A percentile compares a stretch with the other conserved stretches of the same genome.
Conservation (phyloP, 169 alveolate genomes). For the Plasmodium adleri region DNA sequence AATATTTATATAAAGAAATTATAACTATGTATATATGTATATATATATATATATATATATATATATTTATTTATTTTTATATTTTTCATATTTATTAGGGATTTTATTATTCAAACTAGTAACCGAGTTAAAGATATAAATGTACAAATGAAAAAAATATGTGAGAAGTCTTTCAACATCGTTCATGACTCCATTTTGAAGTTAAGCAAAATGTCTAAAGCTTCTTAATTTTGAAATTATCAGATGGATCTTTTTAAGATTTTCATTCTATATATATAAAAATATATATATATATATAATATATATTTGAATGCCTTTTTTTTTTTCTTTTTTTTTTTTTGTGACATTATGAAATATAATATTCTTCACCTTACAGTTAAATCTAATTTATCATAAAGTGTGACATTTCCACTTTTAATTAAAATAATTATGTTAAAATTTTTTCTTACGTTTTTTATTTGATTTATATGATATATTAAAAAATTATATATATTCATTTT, state of each 20-base stretch:
- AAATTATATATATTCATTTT: too few relatives aligned
- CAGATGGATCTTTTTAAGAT: neutral
- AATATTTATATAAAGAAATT: too few relatives aligned
- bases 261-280: neutral
- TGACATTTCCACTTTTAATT: too few relatives aligned
- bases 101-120: slow-evolving; percentile 57
- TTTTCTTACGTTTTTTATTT: too few relatives aligned
- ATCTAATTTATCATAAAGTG: too few relatives aligned
- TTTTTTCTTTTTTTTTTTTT: slow-evolving; percentile 6
- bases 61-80: neutral
- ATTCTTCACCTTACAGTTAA: too few relatives aligned
- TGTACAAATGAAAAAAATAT: slow-evolving; percentile 65
- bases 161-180: slow-evolving; percentile 56
- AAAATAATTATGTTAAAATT: too few relatives aligned
- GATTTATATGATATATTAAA: too few relatives aligned
- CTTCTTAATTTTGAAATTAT: slow-evolving; percentile 7
- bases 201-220: slow-evolving; percentile 51
- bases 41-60: too few relatives aligned
- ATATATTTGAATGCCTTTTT: neutral
- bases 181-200: slow-evolving; percentile 48
- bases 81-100: slow-evolving; percentile 31
- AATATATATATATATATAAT: neutral
- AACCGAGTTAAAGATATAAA: slow-evolving; percentile 70
- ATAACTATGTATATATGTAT: neutral
- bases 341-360: neutral